Base-by-base conservation (phyloP, 2,329 filamentous ascomycete species). In the Pyrenophora seminiperda region DNA sequence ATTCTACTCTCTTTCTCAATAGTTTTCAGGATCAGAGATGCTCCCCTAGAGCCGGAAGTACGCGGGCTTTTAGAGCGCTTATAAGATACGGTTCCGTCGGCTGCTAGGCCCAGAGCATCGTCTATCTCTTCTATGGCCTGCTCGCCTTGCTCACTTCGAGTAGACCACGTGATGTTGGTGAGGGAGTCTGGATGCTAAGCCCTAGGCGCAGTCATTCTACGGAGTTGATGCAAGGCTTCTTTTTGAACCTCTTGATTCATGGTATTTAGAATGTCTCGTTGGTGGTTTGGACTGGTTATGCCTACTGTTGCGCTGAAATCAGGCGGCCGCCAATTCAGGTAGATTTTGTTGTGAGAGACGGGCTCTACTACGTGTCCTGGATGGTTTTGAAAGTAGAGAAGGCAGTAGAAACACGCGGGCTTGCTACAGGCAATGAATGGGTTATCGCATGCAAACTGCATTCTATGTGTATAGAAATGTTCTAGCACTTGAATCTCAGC, bases 351-450 rank as follows among this genome's bases (percentile, higher is more conserved):
- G 40, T 79, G 77, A 65, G 65, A 41, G 56, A 67, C 2, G 6
- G 53, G 2, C 63, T 66, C 0, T 11, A 56, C 49, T 15, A 51
- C 54, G 5, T 45, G 14, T 11, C 53, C 54, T 24, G 74, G 74
- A 40, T 81, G 77, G 10, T 74, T 41, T 7, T 53, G 61, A 19
- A 81, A 74, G 50, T 80, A 81, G 2, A 77, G 63, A 31, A 67
- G 67, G 58, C 79, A 83, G 41, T 76, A 79, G 49, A 78, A 76
- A 46, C 80, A 83, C 3, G 81, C 75, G 0, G 74, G 73, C 59
- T 83, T 83, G 59, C 79, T 83, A 50, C 75, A 79, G 3, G 75
- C 79, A 10, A 83, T 75, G 54, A 75, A 82, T 3, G 65, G 62
- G 48, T 82, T 79, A 4, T 64, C 45, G 2, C 63, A 67, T 3